These are phyloP conservation scores for Polytrichum formosum DNA, from an alignment of 225 moss, liverwort and hornwort genomes.

Conservation along the genomic window DNA sequence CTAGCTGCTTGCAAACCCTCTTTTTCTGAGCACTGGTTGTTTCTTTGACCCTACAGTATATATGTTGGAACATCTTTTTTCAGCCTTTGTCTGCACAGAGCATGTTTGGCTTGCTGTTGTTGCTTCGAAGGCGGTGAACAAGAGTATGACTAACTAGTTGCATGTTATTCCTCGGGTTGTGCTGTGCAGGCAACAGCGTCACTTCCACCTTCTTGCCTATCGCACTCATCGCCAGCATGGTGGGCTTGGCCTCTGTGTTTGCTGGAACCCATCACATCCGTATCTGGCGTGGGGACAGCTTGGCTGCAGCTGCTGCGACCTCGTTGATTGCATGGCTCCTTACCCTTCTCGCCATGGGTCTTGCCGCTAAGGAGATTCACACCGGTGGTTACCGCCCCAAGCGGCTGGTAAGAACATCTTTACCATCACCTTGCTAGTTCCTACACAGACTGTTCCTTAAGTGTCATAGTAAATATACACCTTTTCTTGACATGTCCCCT, in stretches of 20 bases:
- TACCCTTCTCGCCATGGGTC: conserved; percentile 12
- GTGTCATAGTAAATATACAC: no score
- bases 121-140: no score
- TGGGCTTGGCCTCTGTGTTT: conserved; percentile 6
- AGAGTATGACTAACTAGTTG: no score
- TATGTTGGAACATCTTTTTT: no score
- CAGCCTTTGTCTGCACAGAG: no score
- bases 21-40: no score
- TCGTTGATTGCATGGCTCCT: conserved; percentile 11
- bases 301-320: conserved; percentile 3
- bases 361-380: conserved; percentile 17
- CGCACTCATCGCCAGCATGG: background rate
- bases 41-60: no score
- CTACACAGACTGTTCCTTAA: no score
- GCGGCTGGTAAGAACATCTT: background rate
- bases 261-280: conserved; percentile 5
- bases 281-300: background rate
- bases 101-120: no score
- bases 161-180: background rate
- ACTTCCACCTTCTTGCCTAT: background rate
- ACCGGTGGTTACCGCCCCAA: conserved; percentile 1
- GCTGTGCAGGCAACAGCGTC: background rate
- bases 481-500: no score
- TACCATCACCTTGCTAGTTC: background rate
- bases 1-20: no score